These are phyloP conservation scores for Rosa persica DNA, from an alignment of 306 rosid species.

Conservation along the genomic window DNA sequence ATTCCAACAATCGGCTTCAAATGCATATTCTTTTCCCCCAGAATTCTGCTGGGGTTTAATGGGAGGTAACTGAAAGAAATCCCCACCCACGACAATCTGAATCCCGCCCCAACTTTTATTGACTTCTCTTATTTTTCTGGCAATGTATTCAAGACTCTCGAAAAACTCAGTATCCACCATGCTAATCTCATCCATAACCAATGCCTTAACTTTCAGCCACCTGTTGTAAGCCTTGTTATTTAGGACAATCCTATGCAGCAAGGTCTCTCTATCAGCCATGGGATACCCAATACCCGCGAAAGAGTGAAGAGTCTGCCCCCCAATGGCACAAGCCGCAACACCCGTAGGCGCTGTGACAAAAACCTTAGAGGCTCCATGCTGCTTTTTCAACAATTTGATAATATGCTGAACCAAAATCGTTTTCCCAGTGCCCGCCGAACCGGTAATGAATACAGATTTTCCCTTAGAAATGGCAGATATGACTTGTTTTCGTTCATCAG, in stretches of 20 bases:
- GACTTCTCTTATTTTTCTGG: constrained; percentile 19
- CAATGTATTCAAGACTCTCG: constrained; percentile 47
- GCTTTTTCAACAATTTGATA: constrained; percentile 30
- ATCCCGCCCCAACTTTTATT: constrained; percentile 58
- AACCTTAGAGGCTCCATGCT: constrained; percentile 38
- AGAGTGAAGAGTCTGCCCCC: constrained; percentile 58
- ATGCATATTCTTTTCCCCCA: constrained; percentile 36
- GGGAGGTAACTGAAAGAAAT: constrained; percentile 67
- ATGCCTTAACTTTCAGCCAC: constrained; percentile 46
- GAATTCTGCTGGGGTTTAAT: background rate
- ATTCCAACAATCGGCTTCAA: constrained; percentile 59
- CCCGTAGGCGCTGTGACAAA: constrained; percentile 54
- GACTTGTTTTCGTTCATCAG: constrained; percentile 41
- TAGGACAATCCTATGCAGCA: constrained; percentile 11
- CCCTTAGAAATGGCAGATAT: constrained; percentile 36
- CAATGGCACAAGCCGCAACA: constrained; percentile 50
- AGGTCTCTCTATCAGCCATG: constrained; percentile 3
- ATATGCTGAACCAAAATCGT: constrained; percentile 38
- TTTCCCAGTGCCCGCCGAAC: constrained; percentile 59
- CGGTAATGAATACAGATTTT: constrained; percentile 50
- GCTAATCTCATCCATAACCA: constrained; percentile 60
- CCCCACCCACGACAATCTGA: constrained; percentile 59
- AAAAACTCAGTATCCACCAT: constrained; percentile 47
- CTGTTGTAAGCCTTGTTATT: constrained; percentile 27
- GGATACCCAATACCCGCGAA: constrained; percentile 35